Base-by-base conservation (phyloP, 129 eudicot species). In the Artemisia argyi region DNA sequence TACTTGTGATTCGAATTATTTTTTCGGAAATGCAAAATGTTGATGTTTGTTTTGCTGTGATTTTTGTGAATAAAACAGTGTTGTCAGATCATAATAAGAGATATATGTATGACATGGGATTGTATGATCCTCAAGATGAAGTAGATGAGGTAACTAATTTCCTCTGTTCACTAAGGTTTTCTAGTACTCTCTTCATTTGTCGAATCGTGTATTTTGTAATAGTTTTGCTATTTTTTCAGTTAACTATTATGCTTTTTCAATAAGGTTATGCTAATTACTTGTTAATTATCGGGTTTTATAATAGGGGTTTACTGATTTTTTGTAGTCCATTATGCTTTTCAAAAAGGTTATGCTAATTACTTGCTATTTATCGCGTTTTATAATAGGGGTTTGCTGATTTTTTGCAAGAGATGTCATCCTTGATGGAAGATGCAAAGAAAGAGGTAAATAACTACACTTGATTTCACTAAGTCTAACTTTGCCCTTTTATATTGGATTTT, bases 271-370 rank as follows among this genome's bases (percentile, higher is more conserved):
- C 54, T 82, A 54, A 65, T 55, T 30, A n/a, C n/a, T n/a, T n/a
- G n/a, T n/a, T n/a, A n/a, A n/a, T n/a, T n/a, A 19, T 5, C 26
- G 1, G 47, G 61, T 47, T 62, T 68, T 74, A 5, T 28, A 15
- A 10, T 13, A 93, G 98, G 98, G 86, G 0, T 90, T 94, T 78
- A 76, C 84, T 20, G 98, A 90, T 84, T 90, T 94, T 76, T 53
- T 94, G 56, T n/a, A n/a, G n/a, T n/a, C n/a, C n/a, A 22, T n/a
- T 8, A 65, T 71, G 46, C 6, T 7, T 39, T 39, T 39, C 10
- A 8, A 7, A 7, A 39, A 7, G 46, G 46, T 20, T 18, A 50
- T 44, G 30, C 54, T 82, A 54, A 65, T 55, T 30, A 11, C 11
- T 8, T 55, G 18, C 30, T 14, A 20, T 35, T 61, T 13, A 19